A percentile compares a stretch with the other conserved stretches of the same genome.
Conservation (phyloP, 192 early-diverging fungal genomes). For the Rhizoclosmatium globosum region DNA sequence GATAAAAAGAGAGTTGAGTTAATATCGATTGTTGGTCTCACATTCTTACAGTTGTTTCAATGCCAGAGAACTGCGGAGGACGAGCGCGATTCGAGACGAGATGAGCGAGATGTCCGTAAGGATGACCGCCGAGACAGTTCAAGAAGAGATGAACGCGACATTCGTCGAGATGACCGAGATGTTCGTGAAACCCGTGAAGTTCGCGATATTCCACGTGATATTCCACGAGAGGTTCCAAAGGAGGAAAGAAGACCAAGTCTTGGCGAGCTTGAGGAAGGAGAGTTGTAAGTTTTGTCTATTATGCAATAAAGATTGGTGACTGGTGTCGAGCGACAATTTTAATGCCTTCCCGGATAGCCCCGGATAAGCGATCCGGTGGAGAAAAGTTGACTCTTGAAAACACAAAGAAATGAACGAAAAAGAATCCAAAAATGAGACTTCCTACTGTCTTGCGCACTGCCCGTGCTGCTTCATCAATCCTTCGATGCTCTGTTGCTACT, state of each 20-base stretch:
- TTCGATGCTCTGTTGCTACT: neutral
- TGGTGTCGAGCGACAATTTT: slow-evolving; percentile 20
- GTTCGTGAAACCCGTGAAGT: neutral
- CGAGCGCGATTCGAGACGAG: slow-evolving; percentile 20
- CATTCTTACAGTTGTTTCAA: neutral
- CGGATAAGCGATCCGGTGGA: slow-evolving; percentile 45
- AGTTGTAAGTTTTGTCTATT: slow-evolving; percentile 4
- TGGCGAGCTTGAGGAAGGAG: neutral
- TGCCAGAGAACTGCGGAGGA: slow-evolving; percentile 30
- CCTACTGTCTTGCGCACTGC: neutral
- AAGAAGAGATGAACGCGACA: neutral
- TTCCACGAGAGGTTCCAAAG: neutral
- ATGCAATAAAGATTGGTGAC: neutral
- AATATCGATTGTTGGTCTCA: neutral
- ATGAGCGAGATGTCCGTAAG: slow-evolving; percentile 6
- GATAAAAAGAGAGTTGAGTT: slow-evolving; percentile 8
- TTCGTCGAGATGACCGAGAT: neutral
- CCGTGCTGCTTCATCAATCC: neutral
- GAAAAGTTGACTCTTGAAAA: slow-evolving; percentile 45
- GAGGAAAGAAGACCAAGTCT: too few species aligned
- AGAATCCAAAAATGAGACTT: slow-evolving; percentile 3
- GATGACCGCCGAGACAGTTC: neutral
- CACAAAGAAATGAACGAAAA: slow-evolving; percentile 24
- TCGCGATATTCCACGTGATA: neutral
- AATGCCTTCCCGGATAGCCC: neutral